Percentiles rank a stretch among this genome's conserved stretches.
These are phyloP conservation scores for Paramecium octaurelia DNA, from an alignment of 73 alveolate genomes.

Conservation along the genomic window DNA sequence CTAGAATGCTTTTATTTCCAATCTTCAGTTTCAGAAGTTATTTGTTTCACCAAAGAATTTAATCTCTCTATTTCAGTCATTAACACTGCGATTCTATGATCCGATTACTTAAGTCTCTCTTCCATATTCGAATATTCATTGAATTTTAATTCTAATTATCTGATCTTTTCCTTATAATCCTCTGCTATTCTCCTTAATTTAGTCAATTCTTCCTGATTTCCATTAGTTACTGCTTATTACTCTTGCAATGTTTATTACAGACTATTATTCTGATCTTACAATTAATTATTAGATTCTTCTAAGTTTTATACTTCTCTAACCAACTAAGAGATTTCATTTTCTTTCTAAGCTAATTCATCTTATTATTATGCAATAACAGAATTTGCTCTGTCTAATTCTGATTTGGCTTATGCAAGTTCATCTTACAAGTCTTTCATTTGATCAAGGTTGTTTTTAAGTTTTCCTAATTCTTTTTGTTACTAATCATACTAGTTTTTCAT, in stretches of 20 bases:
- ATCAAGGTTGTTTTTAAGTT: not conserved
- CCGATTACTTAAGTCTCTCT: slow-evolving; percentile 5
- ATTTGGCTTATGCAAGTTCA: not conserved
- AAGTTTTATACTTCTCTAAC: not conserved
- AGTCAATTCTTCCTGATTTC: not conserved
- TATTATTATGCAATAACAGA: not conserved
- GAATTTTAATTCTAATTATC: not conserved
- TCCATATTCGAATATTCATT: slow-evolving; percentile 5
- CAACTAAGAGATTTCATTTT: not conserved
- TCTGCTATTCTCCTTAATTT: slow-evolving; percentile 20
- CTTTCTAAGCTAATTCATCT: not conserved
- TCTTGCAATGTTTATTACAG: not conserved
- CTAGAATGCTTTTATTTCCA: slow-evolving; percentile 47
- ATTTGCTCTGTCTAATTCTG: not conserved
- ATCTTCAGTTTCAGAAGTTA: not conserved
- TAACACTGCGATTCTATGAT: slow-evolving; percentile 48
- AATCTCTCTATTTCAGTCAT: slow-evolving; percentile 51
- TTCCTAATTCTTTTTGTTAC: not conserved
- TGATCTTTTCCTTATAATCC: slow-evolving; percentile 2
- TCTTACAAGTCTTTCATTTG: not conserved
- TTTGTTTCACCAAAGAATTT: not conserved
- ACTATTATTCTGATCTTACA: not conserved
- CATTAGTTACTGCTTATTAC: not conserved
- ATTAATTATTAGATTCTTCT: not conserved
- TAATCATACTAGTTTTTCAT: not conserved